phyloP scores from a whole-genome alignment of 257 asterid species.

The Solanum ahanhuiri region DNA sequence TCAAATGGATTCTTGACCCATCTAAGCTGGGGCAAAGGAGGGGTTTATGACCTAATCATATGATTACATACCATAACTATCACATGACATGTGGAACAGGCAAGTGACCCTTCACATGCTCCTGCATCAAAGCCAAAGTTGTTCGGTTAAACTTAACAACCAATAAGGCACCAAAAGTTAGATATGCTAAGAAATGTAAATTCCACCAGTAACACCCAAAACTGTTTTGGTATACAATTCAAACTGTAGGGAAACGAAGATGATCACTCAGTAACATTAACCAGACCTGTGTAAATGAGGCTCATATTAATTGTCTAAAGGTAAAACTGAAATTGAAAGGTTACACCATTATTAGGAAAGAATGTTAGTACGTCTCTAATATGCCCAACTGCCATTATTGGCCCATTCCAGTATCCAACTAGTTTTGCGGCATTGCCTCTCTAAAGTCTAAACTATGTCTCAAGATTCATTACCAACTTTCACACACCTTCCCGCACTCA shows the following conservation, averaged over 20 bases:
- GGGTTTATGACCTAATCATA: background rate
- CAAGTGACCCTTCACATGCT: constrained; percentile 98
- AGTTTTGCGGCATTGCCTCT: background rate
- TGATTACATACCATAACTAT: constrained; percentile 68
- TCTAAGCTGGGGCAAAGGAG: background rate
- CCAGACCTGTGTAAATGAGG: background rate
- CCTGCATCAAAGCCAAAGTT: constrained; percentile 30
- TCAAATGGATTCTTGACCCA: background rate
- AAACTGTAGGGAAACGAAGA: background rate
- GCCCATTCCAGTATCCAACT: background rate
- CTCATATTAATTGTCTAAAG: background rate
- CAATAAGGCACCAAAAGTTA: background rate
- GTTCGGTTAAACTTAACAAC: background rate
- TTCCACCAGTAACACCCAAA: background rate
- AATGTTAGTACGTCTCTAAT: background rate
- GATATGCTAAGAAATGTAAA: background rate
- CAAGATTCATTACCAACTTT: background rate
- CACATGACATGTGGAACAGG: constrained; percentile 96
- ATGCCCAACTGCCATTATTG: background rate
- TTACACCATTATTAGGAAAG: background rate
- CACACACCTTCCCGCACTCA: background rate
- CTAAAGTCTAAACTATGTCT: background rate
- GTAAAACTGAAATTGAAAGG: background rate
- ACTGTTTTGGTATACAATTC: background rate
- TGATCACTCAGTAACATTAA: background rate